Evolutionary conservation across 306 rosid genomes (phyloP), one percentile per base, ranked within the genome.

Genomic region (Corylus avellana): DNA sequence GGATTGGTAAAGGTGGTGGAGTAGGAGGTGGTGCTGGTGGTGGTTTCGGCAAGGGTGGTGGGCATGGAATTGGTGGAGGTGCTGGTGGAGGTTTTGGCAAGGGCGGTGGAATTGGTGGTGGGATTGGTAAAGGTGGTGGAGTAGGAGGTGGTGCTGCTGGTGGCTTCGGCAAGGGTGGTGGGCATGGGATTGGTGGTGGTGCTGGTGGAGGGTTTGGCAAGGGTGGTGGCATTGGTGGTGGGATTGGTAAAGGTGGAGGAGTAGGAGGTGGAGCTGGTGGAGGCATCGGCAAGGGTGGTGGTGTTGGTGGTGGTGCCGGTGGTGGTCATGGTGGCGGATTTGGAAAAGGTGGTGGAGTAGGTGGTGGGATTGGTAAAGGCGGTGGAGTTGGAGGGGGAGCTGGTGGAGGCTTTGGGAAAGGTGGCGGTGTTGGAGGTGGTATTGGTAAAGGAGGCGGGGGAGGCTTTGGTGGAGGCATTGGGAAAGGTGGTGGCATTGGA

Each of bases 351-450:
- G 62, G 63, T 1, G 84, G 84, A 0, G 7, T 8, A 1, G 85
- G 85, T 0, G 82, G 77, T 11, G 87, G 85, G 0, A 12, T 11
- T 0, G 89, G 83, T 0, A 49, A 66, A 11, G 78, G 70, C 2
- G 6, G 25, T 3, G 74, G 74, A 5, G 37, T 29, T 2, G 91
- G 88, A 0, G 77, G 69, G 0, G 92, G 90, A 4, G 80, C 64
- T 0, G 88, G 93, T 0, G 48, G 81, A 1, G 91, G 90, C 0
- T 4, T 71, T 35, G 89, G 83, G 0, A 42, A 69, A 0, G 85
- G 91, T 0, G 89, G 89, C 0, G 90, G 89, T 1, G 12, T 27
- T 4, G 89, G 88, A 0, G 83, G 82, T 42, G 82, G 82, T 0
- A 39, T 42, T 1, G 82, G 82, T 0, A 78, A 55, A 0, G 82